These are phyloP conservation scores for Pseudogymnoascus sp. DNA, from an alignment of 2,329 filamentous ascomycete genomes.

Conservation along the genomic window DNA sequence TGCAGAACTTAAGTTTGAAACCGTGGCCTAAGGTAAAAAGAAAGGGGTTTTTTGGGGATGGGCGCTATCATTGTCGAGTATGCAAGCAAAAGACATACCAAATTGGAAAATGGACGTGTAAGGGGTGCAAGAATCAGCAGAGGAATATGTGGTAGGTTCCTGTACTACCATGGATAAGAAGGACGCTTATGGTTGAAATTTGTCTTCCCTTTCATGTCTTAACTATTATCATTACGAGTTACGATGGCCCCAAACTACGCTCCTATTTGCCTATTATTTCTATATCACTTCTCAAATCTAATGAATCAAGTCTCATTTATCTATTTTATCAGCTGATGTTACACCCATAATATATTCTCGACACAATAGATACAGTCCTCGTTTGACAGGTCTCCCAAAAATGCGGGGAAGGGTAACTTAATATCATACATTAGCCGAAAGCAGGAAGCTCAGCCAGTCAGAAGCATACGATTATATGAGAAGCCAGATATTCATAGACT, in stretches of 20 bases:
- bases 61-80: not conserved
- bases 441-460: not conserved
- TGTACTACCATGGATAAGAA: no score
- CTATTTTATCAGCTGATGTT: not conserved
- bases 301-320: not conserved
- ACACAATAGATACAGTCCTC: not conserved
- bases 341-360: not conserved
- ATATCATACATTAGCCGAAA: constrained; percentile 4
- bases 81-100: not conserved
- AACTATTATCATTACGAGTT: not conserved
- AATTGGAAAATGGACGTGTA: not conserved
- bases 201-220: no score
- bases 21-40: not conserved
- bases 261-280: not conserved
- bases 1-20: not conserved
- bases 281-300: not conserved
- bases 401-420: not conserved
- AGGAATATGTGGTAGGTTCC: not conserved
- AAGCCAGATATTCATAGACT: not conserved
- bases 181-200: no score
- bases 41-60: not conserved
- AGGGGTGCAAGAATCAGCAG: not conserved
- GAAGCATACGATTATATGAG: not conserved
- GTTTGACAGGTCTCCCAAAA: not conserved
- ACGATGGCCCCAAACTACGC: not conserved